Evolutionary conservation across 257 asterid species (phyloP).

Genomic region (Lavandula angustifolia): DNA sequence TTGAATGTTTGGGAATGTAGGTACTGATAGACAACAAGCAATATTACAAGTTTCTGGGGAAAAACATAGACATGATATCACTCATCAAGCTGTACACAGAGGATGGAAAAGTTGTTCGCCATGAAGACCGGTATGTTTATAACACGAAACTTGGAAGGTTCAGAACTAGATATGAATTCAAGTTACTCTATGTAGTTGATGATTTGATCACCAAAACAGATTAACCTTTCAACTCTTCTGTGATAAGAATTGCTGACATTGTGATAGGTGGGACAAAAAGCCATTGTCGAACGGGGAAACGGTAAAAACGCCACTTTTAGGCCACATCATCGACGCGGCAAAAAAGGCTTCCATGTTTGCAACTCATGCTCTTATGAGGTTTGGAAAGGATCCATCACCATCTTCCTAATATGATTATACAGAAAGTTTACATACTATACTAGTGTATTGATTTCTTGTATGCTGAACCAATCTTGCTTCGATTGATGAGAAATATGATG

Average conservation of each 20-base stretch:
- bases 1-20: conserved; percentile 39
- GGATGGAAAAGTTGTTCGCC: conserved; percentile 78
- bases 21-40: conserved; percentile 79
- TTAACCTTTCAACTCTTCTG: too few relatives aligned
- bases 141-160: background rate
- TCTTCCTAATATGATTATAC: conserved; percentile 15
- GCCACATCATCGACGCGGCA: conserved; percentile 52
- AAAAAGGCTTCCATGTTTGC: conserved; percentile 70
- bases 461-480: background rate
- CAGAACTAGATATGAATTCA: too few relatives aligned
- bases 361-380: conserved; percentile 82
- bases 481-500: background rate
- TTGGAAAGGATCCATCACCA: conserved; percentile 76
- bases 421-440: background rate
- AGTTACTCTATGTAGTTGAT: too few relatives aligned
- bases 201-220: too few relatives aligned
- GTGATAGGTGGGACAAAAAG: conserved; percentile 83
- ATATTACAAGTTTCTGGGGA: conserved; percentile 76
- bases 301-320: conserved; percentile 54
- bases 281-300: conserved; percentile 70
- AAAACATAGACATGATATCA: conserved; percentile 70
- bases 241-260: background rate
- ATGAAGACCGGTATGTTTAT: conserved; percentile 72
- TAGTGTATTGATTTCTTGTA: background rate
- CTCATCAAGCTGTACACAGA: conserved; percentile 70